These are phyloP conservation scores for Kokia cookei DNA, from an alignment of 441 rosid species.

Conservation along the genomic window DNA sequence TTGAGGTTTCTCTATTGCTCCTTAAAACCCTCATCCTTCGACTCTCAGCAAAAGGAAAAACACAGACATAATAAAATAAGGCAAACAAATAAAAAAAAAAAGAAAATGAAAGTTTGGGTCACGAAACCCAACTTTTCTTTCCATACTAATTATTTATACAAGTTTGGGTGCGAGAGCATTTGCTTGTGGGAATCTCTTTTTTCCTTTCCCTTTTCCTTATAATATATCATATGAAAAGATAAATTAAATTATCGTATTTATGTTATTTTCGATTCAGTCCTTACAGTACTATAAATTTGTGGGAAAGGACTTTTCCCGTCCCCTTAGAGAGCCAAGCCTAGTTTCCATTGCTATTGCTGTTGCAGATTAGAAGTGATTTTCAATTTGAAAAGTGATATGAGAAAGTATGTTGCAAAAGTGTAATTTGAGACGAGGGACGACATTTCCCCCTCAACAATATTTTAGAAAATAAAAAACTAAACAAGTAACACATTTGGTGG, in stretches of 20 bases:
- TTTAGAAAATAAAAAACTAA: too few relatives aligned
- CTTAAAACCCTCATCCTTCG: conserved; percentile 58
- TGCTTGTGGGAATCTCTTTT: conserved; percentile 25
- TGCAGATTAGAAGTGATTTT: too few relatives aligned
- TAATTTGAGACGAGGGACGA: too few relatives aligned
- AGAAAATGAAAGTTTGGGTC: conserved; percentile 21
- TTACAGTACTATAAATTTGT: background rate
- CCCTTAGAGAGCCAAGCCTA: conserved; percentile 38
- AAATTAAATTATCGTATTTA: background rate
- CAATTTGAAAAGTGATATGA: too few relatives aligned
- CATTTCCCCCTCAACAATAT: too few relatives aligned
- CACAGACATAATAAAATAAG: background rate
- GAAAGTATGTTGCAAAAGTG: too few relatives aligned
- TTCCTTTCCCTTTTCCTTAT: too few relatives aligned
- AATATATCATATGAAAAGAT: background rate
- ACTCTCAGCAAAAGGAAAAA: conserved; percentile 25
- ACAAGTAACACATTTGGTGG: too few relatives aligned
- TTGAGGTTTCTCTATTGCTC: conserved; percentile 67
- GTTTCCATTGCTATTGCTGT: background rate
- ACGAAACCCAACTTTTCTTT: conserved; percentile 29
- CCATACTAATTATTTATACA: conserved; percentile 7
- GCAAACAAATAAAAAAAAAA: background rate
- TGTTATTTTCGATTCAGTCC: background rate
- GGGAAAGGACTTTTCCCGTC: conserved; percentile 33
- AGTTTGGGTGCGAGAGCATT: conserved; percentile 26